Evolutionary conservation across 2,329 filamentous ascomycete species (phyloP), one percentile per base, ranked within the genome.

Genomic region (Dactylellina haptotyla): DNA sequence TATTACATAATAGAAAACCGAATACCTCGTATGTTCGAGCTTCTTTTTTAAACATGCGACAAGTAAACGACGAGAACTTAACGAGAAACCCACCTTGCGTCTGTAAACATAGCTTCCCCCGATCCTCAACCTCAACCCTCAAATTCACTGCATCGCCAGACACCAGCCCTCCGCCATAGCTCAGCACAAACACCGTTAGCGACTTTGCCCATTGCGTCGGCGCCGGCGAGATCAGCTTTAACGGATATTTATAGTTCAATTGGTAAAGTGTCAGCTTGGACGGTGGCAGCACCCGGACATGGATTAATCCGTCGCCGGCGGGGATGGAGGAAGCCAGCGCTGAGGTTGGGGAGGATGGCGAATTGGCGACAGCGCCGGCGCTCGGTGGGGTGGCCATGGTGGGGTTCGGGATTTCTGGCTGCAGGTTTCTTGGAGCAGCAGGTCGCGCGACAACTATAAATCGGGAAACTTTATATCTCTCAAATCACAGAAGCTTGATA

Each of bases 161-260:
- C 1, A 99, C 91, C 12, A 99, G 87, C 1, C 95, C 95, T 45
- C 95, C 95, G 54, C 95, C 95, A 80, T 98, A 99, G 0, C 93
- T 97, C 53, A 99, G 85, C 37, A 98, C 85, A 79, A 97, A 98
- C 41, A 97, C 88, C 30, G 95, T 87, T 6, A 93, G 85, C 65
- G 91, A 91, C 75, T 86, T 84, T 65, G 88, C 85, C 41, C 86
- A 83, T 63, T 75, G 63, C 34, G 75, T 65, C 51, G 85, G 84
- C 12, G 89, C 85, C 1, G 94, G 92, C 0, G 93, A 90, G 75
- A 99, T 91, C 66, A 99, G 86, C 81, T 99, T 99, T 50, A 99
- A 85, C 0, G 95, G 95, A 79, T 98, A 99, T 80, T 96, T 92
- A 80, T 96, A 98, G 34, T 89, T 89, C 76, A 97, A 87, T 30